phyloP scores from a whole-genome alignment of 2,329 filamentous ascomycete species.

The Fusarium armeniacum region DNA sequence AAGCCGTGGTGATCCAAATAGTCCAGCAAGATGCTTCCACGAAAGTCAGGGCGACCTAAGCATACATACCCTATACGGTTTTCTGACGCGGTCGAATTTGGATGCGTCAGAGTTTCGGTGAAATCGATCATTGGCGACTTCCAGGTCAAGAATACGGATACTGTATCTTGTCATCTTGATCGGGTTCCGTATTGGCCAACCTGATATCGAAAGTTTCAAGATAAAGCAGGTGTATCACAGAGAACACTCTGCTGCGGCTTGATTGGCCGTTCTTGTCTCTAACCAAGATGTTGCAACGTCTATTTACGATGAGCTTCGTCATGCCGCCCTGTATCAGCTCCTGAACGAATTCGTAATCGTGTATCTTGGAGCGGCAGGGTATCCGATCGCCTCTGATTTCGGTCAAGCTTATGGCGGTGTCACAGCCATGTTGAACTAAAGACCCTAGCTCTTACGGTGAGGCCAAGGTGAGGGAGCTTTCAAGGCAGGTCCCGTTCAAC shows the following conservation, averaged over 20 bases:
- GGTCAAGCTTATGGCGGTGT: conserved; percentile 32
- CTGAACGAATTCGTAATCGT: conserved; percentile 31
- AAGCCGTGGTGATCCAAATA: not conserved
- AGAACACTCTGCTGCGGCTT: conserved; percentile 11
- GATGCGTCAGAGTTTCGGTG: not conserved
- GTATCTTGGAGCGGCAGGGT: conserved; percentile 10
- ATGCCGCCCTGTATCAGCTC: conserved; percentile 14
- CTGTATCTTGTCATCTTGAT: conserved; percentile 7
- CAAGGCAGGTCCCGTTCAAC: conserved; percentile 41
- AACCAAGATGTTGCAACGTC: conserved; percentile 1
- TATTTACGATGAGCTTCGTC: conserved; percentile 43
- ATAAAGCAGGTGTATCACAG: conserved; percentile 22
- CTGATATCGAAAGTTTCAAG: conserved; percentile 17
- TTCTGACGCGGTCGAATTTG: not conserved
- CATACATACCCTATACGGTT: not conserved
- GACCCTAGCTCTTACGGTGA: conserved; percentile 36
- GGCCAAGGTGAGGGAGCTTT: conserved; percentile 40
- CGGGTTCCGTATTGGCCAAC: conserved; percentile 11
- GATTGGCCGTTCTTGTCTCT: conserved; percentile 23
- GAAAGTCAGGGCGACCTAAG: not conserved
- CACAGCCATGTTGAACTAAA: conserved; percentile 19
- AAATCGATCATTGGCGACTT: not conserved
- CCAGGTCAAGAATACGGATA: not conserved
- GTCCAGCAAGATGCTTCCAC: not conserved
- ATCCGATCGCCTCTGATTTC: conserved; percentile 26